These are phyloP conservation scores for Pseudocercospora macadamiae DNA, from an alignment of 2,329 filamentous ascomycete genomes.

Conservation along the genomic window DNA sequence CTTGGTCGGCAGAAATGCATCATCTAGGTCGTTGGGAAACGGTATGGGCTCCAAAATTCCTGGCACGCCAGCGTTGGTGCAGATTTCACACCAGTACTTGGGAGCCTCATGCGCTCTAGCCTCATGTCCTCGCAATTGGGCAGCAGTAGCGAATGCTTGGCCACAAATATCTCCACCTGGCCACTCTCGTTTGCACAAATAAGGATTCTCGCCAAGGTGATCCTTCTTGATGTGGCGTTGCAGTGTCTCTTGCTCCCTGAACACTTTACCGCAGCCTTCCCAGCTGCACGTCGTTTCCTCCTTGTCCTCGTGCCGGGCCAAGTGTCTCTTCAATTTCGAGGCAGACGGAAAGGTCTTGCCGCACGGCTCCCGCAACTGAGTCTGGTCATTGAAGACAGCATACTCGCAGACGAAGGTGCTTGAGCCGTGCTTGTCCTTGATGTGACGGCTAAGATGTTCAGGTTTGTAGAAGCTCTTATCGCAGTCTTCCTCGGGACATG, in stretches of 20 bases:
- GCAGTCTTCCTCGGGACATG: conserved; percentile 71
- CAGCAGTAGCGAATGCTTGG: conserved; percentile 72
- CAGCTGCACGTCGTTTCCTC: conserved; percentile 52
- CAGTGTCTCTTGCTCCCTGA: conserved; percentile 85
- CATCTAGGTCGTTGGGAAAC: conserved; percentile 25
- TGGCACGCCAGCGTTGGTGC: conserved; percentile 45
- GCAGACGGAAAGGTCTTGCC: conserved; percentile 80
- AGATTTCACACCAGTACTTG: conserved; percentile 77
- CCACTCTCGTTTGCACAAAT: conserved; percentile 64
- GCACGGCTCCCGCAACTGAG: conserved; percentile 58
- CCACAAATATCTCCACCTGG: conserved; percentile 60
- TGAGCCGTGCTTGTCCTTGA: conserved; percentile 79
- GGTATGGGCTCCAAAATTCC: conserved; percentile 8
- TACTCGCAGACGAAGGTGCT: conserved; percentile 72
- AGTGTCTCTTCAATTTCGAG: conserved; percentile 75
- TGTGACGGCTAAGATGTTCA: conserved; percentile 82
- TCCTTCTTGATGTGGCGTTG: conserved; percentile 78
- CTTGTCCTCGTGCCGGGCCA: conserved; percentile 75
- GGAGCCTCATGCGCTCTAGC: conserved; percentile 67
- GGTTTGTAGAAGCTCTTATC: conserved; percentile 83
- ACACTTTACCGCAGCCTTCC: conserved; percentile 76
- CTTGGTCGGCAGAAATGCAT: conserved; percentile 24
- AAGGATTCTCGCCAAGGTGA: conserved; percentile 73
- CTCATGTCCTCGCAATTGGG: conserved; percentile 71
- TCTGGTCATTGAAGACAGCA: conserved; percentile 25